These are phyloP conservation scores for Paraconiothyrium sp. DNA, from an alignment of 2,329 filamentous ascomycete genomes.

Conservation along the genomic window DNA sequence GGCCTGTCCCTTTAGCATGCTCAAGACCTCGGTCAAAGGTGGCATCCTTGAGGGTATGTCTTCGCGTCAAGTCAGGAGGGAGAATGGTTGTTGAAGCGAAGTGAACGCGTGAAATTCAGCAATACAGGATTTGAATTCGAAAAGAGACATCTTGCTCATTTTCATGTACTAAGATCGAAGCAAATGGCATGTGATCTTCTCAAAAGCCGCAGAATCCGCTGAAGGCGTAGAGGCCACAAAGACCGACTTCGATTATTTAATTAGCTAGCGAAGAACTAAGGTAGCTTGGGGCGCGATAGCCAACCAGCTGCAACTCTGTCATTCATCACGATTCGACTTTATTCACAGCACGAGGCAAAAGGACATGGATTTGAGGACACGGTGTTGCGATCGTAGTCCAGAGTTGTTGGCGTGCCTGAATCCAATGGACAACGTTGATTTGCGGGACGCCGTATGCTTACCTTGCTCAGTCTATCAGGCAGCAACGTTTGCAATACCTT, in stretches of 20 bases:
- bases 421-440: background rate
- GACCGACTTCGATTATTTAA: background rate
- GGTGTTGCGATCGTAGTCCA: background rate
- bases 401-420: background rate
- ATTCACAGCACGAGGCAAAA: background rate
- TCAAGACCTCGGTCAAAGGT: conserved; percentile 18
- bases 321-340: background rate
- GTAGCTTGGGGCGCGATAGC: background rate
- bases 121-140: no score
- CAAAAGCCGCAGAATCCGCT: background rate
- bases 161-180: background rate
- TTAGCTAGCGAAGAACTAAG: background rate
- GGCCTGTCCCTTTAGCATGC: conserved; percentile 22
- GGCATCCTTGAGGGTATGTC: conserved; percentile 12
- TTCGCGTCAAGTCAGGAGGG: no score
- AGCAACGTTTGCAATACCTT: background rate
- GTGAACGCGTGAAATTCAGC: no score
- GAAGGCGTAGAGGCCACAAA: background rate
- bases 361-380: background rate
- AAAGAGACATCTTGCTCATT: background rate
- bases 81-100: no score
- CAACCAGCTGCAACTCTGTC: background rate
- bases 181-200: background rate
- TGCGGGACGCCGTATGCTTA: background rate
- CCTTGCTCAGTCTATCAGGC: background rate